These are phyloP conservation scores for Lentinula detonsa DNA, from an alignment of 768 basidiomycete genomes.

Conservation along the genomic window DNA sequence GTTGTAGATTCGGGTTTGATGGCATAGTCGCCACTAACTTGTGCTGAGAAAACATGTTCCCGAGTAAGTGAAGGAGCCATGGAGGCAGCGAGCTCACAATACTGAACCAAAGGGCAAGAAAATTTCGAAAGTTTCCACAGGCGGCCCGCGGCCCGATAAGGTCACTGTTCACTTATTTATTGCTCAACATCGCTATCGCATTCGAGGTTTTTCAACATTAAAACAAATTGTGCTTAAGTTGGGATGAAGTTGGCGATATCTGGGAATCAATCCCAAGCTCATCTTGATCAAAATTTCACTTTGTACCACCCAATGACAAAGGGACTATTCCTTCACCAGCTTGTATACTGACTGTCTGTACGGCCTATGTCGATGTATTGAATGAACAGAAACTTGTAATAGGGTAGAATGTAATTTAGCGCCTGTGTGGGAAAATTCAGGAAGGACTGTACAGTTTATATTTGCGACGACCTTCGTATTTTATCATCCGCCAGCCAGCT, in stretches of 20 bases:
- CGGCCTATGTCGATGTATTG: no score
- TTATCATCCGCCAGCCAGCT: background rate
- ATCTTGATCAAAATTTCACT: no score
- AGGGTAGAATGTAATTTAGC: no score
- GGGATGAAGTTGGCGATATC: no score
- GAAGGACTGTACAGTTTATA: constrained; percentile 47
- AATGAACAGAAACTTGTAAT: no score
- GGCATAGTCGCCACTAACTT: constrained; percentile 67
- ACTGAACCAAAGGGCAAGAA: background rate
- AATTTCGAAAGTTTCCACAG: background rate
- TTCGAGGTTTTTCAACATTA: no score
- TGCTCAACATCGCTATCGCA: background rate
- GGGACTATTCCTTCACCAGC: no score
- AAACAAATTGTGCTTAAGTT: no score
- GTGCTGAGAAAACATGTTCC: constrained; percentile 68
- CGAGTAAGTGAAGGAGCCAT: constrained; percentile 52
- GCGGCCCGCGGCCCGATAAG: background rate
- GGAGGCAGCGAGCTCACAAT: constrained; percentile 4
- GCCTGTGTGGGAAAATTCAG: background rate
- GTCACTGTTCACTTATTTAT: background rate
- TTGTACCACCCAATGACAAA: no score
- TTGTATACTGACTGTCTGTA: no score
- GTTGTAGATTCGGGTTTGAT: constrained; percentile 75
- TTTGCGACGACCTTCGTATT: constrained; percentile 1
- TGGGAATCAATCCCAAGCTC: no score